Evolutionary conservation across 2,329 filamentous ascomycete species (phyloP), one percentile per base, ranked within the genome.

Genomic region (Colletotrichum camelliae): DNA sequence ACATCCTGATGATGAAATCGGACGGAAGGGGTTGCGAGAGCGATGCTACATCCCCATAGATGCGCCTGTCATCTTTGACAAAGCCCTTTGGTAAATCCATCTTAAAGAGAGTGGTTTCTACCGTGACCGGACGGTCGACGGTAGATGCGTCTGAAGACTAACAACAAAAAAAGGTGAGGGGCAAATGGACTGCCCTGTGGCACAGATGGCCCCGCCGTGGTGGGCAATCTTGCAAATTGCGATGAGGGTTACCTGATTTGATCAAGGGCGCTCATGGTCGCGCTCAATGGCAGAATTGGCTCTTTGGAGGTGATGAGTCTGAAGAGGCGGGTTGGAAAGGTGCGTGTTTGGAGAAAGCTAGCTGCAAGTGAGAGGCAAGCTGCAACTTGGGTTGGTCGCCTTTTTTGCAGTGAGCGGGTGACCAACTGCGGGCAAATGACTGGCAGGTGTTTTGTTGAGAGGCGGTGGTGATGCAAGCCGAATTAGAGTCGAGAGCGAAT

Each of bases 61-160:
- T 76, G 43, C 75, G 77, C 66, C 72, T 77, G 67, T 78, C 75
- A 62, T 78, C 77, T 24, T 76, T 77, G 69, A 78, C 77, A 21
- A 78, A 61, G 70, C 77, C 77, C 58, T 78, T 78, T 62, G 77
- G 77, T 37, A 78, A 67, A 73, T 78, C 77, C 77, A 78, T 78
- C 67, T 57, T 67, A 75, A 75, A 64, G 43, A 68, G 27, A 74
- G 57, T 60, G 48, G 48, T 75, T 52, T 21, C 71, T 75, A 70
- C 71, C 67, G 65, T 60, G 74, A 74, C 74, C 74, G 39, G 66
- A 62, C 33, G 74, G 74, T 35, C 74, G 55, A 62, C 74, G 67
- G 71, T 66, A 75, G 65, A 70, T 68, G 67, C 71, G 67, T 65
- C 71, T 43, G 60, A 55, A 55, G 37, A 69, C 35, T 57, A 24